Evolutionary conservation across 768 basidiomycete genomes (phyloP).

Genomic region (Phaeolepiota aurea): DNA sequence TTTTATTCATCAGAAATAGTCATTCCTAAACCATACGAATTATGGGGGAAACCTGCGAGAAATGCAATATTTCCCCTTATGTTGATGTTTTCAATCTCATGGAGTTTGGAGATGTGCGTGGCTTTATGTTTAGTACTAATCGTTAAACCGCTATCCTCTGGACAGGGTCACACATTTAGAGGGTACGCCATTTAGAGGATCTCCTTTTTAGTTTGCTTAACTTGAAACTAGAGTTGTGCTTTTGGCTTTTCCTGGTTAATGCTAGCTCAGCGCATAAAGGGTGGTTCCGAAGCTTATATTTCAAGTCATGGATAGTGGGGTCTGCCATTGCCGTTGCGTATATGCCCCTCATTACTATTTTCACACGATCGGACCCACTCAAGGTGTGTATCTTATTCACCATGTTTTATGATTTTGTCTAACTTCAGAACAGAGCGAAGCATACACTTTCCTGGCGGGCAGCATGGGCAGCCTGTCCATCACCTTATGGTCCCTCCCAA

Average conservation of each 20-base stretch:
- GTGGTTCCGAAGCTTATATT: slow-evolving; percentile 74
- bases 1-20: slow-evolving; percentile 27
- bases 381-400: slow-evolving; percentile 32
- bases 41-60: slow-evolving; percentile 42
- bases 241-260: slow-evolving; percentile 81
- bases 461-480: slow-evolving; percentile 59
- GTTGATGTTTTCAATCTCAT: slow-evolving; percentile 55
- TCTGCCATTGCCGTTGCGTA: slow-evolving; percentile 50
- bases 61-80: slow-evolving; percentile 57
- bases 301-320: slow-evolving; percentile 65
- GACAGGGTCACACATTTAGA: slow-evolving; percentile 71
- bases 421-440: slow-evolving; percentile 43
- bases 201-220: background rate
- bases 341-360: slow-evolving; percentile 63
- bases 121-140: background rate
- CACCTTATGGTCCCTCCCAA: slow-evolving; percentile 68
- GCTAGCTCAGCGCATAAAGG: slow-evolving; percentile 51
- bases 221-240: slow-evolving; percentile 61
- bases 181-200: slow-evolving; percentile 31
- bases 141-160: background rate
- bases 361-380: slow-evolving; percentile 50
- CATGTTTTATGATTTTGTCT: slow-evolving; percentile 1
- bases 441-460: slow-evolving; percentile 62
- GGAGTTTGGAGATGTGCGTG: slow-evolving; percentile 65
- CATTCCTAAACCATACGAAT: slow-evolving; percentile 50